phyloP scores from a whole-genome alignment of 148 eudicot species.

The Rhododendron griersonianum region DNA sequence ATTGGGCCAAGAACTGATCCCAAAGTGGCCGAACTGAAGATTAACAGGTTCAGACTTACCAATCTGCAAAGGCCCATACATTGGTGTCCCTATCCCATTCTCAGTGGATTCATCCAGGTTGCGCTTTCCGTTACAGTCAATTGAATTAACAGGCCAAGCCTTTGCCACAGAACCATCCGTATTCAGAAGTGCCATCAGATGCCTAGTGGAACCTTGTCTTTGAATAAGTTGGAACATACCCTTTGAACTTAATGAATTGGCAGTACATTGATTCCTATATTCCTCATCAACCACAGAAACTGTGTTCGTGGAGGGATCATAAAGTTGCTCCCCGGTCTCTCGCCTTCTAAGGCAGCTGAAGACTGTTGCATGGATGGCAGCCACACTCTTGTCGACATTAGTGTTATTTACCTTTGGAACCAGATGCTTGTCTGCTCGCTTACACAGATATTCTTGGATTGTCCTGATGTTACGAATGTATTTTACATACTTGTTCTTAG shows the following conservation, averaged over 20 bases:
- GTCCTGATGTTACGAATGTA: slow-evolving; percentile 86
- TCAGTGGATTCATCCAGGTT: slow-evolving; percentile 27
- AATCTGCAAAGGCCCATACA: slow-evolving; percentile 80
- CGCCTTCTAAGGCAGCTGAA: slow-evolving; percentile 85
- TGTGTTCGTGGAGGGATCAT: slow-evolving; percentile 70
- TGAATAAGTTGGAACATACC: slow-evolving; percentile 95
- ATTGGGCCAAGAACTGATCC: slow-evolving; percentile 94
- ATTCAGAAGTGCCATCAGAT: slow-evolving; percentile 91
- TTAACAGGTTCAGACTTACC: slow-evolving; percentile 84
- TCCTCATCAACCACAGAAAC: slow-evolving; percentile 66
- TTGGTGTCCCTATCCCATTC: slow-evolving; percentile 51
- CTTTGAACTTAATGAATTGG: slow-evolving; percentile 85
- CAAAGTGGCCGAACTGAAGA: slow-evolving; percentile 94
- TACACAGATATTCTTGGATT: slow-evolving; percentile 90
- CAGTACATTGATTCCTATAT: slow-evolving; percentile 78
- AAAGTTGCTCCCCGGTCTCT: slow-evolving; percentile 72
- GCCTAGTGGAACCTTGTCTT: slow-evolving; percentile 80
- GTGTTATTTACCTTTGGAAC: slow-evolving; percentile 95
- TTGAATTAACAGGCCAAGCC: slow-evolving; percentile 84
- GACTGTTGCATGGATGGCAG: slow-evolving; percentile 90
- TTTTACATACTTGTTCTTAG: slow-evolving; percentile 83
- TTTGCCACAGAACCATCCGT: slow-evolving; percentile 93
- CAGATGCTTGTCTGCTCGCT: slow-evolving; percentile 86
- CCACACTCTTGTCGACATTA: slow-evolving; percentile 92
- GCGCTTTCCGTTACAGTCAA: slow-evolving; percentile 47